Evolutionary conservation across 2,329 filamentous ascomycete species (phyloP).

Genomic region (Lachnellula willkommii): DNA sequence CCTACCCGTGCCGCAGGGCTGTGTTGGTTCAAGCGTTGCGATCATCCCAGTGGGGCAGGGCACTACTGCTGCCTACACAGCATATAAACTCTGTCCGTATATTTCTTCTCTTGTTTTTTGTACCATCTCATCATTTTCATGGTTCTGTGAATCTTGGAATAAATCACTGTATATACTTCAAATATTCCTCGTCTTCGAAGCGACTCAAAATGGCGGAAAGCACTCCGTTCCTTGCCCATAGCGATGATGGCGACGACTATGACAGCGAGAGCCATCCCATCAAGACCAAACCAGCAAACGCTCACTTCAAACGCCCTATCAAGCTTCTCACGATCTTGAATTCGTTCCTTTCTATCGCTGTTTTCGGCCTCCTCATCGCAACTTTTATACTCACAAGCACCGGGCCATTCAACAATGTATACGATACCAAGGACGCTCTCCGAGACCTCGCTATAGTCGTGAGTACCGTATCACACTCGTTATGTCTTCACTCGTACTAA

Average conservation of each 20-base stretch:
- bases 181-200: neutral
- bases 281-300: constrained; percentile 1
- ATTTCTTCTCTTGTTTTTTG: too few relatives aligned
- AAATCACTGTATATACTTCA: neutral
- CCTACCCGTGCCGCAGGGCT: neutral
- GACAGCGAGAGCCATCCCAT: neutral
- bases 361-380: constrained; percentile 4
- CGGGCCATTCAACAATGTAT: neutral
- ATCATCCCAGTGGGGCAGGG: too few relatives aligned
- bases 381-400: neutral
- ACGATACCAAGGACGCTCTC: neutral
- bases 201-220: neutral
- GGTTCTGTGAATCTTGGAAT: too few relatives aligned
- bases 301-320: constrained; percentile 8
- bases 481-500: neutral
- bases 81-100: too few relatives aligned
- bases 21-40: neutral
- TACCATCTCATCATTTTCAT: too few relatives aligned
- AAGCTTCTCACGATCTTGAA: constrained; percentile 1
- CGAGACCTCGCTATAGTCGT: constrained; percentile 5
- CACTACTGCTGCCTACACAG: too few relatives aligned
- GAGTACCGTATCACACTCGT: neutral
- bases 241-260: neutral
- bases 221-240: neutral
- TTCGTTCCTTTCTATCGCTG: constrained; percentile 2